Conservation (phyloP, 2,329 filamentous ascomycete species). For the Pseudogymnoascus destructans region DNA sequence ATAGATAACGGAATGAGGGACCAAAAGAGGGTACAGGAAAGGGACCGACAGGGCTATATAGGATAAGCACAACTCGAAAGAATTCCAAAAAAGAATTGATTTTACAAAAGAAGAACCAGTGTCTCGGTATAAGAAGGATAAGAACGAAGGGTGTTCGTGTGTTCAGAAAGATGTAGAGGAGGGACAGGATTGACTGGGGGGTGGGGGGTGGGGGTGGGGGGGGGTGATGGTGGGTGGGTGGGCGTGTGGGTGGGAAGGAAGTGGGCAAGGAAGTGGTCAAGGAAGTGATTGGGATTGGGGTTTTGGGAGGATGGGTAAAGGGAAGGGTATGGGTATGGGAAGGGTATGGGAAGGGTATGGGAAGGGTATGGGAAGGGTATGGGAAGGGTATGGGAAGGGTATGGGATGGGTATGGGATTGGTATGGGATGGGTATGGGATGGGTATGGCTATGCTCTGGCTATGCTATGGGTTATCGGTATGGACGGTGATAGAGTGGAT, state of each 20-base stretch:
- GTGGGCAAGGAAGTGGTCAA: too few relatives aligned
- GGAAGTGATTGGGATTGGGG: background rate
- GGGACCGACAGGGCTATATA: conserved; percentile 23
- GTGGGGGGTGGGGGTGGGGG: background rate
- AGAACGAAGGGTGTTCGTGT: background rate
- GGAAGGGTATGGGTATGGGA: background rate
- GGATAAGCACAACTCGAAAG: conserved; percentile 25
- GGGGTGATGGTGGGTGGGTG: background rate
- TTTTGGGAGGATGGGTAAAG: background rate
- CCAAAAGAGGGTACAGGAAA: conserved; percentile 27
- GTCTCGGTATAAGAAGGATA: conserved; percentile 24
- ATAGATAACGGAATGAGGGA: conserved; percentile 21
- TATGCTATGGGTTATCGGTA: background rate
- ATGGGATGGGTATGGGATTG: background rate
- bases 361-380: background rate
- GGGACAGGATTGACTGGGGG: background rate
- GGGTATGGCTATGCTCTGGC: background rate
- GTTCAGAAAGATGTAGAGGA: conserved; percentile 20
- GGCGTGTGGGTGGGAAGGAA: background rate
- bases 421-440: background rate
- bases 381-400: background rate
- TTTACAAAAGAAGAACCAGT: conserved; percentile 24
- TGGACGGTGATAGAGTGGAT: background rate
- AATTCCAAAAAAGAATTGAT: conserved; percentile 24
- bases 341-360: background rate